Percentiles rank a stretch among this genome's conserved stretches.
Conservation (phyloP, 129 eudicot genomes). For the Flaveria trinervia region DNA sequence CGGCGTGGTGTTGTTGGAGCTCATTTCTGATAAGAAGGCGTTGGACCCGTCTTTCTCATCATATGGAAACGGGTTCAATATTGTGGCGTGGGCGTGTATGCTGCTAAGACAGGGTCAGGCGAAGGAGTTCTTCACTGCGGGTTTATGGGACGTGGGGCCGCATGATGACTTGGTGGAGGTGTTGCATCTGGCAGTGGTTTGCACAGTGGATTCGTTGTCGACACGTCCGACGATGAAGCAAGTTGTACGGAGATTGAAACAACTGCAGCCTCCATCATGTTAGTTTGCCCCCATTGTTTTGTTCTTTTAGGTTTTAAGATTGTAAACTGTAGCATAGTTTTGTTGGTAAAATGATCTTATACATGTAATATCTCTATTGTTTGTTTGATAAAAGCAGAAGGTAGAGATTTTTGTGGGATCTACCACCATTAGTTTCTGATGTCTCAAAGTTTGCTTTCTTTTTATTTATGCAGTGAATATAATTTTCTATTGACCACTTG, state of each 20-base stretch:
- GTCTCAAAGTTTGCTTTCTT: no score
- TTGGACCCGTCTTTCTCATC: slow-evolving; percentile 84
- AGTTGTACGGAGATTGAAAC: slow-evolving; percentile 80
- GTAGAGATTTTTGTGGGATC: slow-evolving; percentile 22
- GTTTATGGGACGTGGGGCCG: slow-evolving; percentile 90
- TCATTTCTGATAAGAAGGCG: slow-evolving; percentile 78
- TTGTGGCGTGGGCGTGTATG: slow-evolving; percentile 91
- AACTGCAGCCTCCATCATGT: slow-evolving; percentile 87
- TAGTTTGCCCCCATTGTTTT: slow-evolving; percentile 30
- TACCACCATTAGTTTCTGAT: background rate
- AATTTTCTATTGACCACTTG: no score
- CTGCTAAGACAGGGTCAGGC: slow-evolving; percentile 77
- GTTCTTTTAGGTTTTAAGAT: slow-evolving; percentile 39
- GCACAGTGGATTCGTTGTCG: slow-evolving; percentile 81
- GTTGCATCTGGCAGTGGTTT: slow-evolving; percentile 73
- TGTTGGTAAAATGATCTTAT: slow-evolving; percentile 30
- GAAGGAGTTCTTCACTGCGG: slow-evolving; percentile 83
- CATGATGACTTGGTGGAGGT: slow-evolving; percentile 94
- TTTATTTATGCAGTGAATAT: no score
- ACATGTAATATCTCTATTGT: slow-evolving; percentile 37
- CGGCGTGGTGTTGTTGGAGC: slow-evolving; percentile 78
- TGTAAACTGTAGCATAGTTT: slow-evolving; percentile 78
- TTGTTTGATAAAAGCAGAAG: slow-evolving; percentile 38
- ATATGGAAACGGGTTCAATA: slow-evolving; percentile 86
- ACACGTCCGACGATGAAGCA: slow-evolving; percentile 89